phyloP scores from a whole-genome alignment of 306 rosid species.

The cucumber (Cucumis sativus) region Cucumber_9930_V3 NC_026660.2:3912001-3912500 shows the following conservation, averaged over 20 bases:
- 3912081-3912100: neutral
- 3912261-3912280: too few species aligned
- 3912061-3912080: neutral
- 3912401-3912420: neutral
- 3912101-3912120: neutral
- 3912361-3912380: neutral
- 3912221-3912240: neutral
- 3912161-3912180: neutral
- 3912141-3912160: neutral
- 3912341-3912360: neutral
- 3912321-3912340: neutral
- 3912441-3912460: neutral
- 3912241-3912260: neutral
- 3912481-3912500: too few species aligned
- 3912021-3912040: too few species aligned
- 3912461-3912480: neutral
- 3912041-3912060: neutral
- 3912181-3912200: neutral
- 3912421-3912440: neutral
- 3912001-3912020: too few species aligned
- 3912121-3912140: neutral
- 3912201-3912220: neutral
- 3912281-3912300: too few species aligned
- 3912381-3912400: neutral
- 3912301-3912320: too few species aligned